Evolutionary conservation across 2,329 filamentous ascomycete species (phyloP), one percentile per base, ranked within the genome.

Genomic region (Paraphoma sp.): DNA sequence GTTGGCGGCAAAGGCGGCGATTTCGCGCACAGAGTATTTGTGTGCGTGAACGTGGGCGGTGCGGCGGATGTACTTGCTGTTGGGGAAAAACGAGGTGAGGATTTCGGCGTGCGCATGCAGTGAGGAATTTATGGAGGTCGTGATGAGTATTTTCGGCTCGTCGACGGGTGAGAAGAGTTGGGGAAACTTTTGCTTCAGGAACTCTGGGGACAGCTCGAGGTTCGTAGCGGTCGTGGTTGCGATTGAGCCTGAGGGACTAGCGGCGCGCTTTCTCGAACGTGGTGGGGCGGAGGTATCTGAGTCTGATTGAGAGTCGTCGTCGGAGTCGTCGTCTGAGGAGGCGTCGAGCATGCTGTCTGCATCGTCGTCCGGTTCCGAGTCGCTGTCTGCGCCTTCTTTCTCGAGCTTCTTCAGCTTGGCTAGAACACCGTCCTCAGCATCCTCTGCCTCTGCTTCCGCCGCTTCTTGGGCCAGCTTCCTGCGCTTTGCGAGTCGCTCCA

Each of bases 21-120:
- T 98, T 76, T 99, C 95, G 48, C 91, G 86, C 23, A 99, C 84
- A 23, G 90, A 94, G 81, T 97, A 98, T 74, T 96, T 96, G 83
- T 97, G 88, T 8, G 88, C 87, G 76, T 93, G 92, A 50, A 87
- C 87, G 76, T 97, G 93, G 10, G 88, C 87, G 7, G 91, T 93
- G 56, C 95, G 90, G 1, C 88, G 91, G 66, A 99, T 90, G 79
- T 98, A 97, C 44, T 82, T 83, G 67, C 82, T 84, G 76, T 89
- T 89, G 54, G 95, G 94, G 79, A 98, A 96, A 57, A 98, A 81
- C 9, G 86, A 85, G 58, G 89, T 91, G 57, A 98, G 85, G 41
- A 93, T 83, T 56, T 90, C 79, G 47, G 92, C 93, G 81, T 96
- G 87, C 59, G 89, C 78, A 81, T 99, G 94, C 11, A 98, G 86